These are phyloP conservation scores for Sugiyamaella floridensis DNA, from an alignment of 805 yeast genomes.

Conservation along the genomic window DNA sequence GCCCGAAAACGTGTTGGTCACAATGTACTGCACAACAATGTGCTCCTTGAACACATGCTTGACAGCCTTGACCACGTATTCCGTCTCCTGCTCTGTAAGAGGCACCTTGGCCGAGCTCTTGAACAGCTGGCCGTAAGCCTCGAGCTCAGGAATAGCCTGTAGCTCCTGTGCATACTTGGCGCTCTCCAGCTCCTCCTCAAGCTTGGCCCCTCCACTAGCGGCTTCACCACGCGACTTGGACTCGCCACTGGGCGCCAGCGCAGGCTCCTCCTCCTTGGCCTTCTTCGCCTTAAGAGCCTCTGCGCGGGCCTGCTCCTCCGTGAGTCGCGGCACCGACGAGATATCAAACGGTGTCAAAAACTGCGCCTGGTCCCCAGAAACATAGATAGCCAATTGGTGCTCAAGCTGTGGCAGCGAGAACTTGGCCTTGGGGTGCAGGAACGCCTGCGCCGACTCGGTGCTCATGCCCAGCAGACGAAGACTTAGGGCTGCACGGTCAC, in stretches of 20 bases:
- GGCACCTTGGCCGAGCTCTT: conserved; percentile 60
- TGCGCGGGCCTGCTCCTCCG: conserved; percentile 34
- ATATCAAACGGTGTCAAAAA: conserved; percentile 62
- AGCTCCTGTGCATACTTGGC: conserved; percentile 58
- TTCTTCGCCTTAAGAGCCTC: conserved; percentile 34
- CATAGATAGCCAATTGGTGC: conserved; percentile 63
- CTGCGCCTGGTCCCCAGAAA: conserved; percentile 44
- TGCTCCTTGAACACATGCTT: conserved; percentile 76
- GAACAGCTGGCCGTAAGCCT: conserved; percentile 64
- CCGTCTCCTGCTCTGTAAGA: conserved; percentile 88
- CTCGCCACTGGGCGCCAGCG: conserved; percentile 37
- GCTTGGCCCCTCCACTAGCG: conserved; percentile 26
- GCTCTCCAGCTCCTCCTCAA: conserved; percentile 17
- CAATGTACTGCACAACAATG: conserved; percentile 71
- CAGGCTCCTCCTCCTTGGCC: conserved; percentile 53
- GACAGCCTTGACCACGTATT: conserved; percentile 76
- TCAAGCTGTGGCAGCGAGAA: conserved; percentile 77
- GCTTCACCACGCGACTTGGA: conserved; percentile 15
- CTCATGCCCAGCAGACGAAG: conserved; percentile 53
- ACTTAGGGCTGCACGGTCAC: conserved; percentile 92
- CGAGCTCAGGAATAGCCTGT: conserved; percentile 63
- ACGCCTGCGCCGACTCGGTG: conserved; percentile 34
- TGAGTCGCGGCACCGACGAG: conserved; percentile 48
- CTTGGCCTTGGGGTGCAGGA: conserved; percentile 59
- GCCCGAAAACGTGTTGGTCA: conserved; percentile 78